Evolutionary conservation across 2,329 filamentous ascomycete species (phyloP).

Genomic region (Fusarium drepaniforme): DNA sequence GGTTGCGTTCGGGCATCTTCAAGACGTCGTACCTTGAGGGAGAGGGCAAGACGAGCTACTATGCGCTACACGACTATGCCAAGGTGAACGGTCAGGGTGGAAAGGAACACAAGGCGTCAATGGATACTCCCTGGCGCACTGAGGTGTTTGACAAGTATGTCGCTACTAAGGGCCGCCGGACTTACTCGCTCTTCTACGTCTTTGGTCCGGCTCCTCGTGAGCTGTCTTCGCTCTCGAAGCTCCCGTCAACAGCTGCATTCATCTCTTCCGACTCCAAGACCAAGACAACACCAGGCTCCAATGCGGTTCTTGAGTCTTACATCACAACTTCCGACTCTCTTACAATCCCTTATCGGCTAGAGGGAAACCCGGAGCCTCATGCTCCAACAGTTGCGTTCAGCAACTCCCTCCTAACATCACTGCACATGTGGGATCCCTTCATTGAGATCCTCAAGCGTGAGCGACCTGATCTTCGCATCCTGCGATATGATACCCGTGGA

Average conservation of each 20-base stretch:
- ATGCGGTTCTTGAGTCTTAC: constrained; percentile 74
- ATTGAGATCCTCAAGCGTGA: constrained; percentile 70
- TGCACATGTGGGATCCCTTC: constrained; percentile 85
- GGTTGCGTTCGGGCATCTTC: constrained; percentile 80
- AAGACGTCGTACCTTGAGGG: constrained; percentile 74
- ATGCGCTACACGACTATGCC: constrained; percentile 80
- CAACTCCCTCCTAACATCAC: constrained; percentile 84
- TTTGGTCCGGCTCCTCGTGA: constrained; percentile 83
- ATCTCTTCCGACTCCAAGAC: constrained; percentile 67
- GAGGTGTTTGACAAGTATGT: constrained; percentile 72
- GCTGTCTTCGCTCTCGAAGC: constrained; percentile 66
- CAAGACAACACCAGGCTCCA: constrained; percentile 62
- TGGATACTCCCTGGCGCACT: constrained; percentile 70
- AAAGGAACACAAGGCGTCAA: constrained; percentile 72
- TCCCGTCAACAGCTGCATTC: constrained; percentile 63
- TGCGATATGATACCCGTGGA: constrained; percentile 84
- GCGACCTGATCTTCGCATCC: constrained; percentile 75
- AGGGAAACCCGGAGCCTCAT: constrained; percentile 74
- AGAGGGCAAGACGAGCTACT: constrained; percentile 62
- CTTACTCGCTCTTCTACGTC: constrained; percentile 81
- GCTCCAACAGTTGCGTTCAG: constrained; percentile 81
- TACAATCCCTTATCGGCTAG: constrained; percentile 77
- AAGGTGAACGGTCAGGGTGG: constrained; percentile 75
- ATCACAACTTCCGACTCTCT: constrained; percentile 78
- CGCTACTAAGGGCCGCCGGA: constrained; percentile 66